Evolutionary conservation across 352 stramenopile species (phyloP), one percentile per base, ranked within the genome.

Genomic region (Albugo candida): DNA sequence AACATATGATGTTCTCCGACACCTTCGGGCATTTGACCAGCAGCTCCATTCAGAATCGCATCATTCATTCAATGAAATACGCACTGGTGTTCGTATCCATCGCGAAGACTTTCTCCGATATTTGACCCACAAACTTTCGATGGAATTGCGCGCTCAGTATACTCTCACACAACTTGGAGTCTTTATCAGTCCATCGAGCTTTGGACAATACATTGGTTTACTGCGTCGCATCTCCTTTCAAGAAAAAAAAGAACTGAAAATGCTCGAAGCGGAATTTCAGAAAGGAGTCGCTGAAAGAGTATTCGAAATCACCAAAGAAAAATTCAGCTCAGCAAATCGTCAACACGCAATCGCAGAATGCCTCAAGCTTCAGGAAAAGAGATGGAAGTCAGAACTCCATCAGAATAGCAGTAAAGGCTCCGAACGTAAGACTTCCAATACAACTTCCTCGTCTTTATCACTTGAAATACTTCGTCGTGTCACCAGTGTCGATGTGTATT

Each of bases 221-320:
- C 52, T 92, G 42, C 70, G 75, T 4, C 67, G 75, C 36, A 59
- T 92, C 2, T 57, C 65, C 12, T 81, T 81, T 47, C 62, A 83
- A 5, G 78, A 92, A 51, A 69, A 73, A 52, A 83, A 82, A 36
- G 72, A 92, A 52, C 67, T 92, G 36, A 81, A 84, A 49, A 61
- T 61, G 19, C 51, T 91, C 2, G 73, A 91, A 42, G 61, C 82
- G 14, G 74, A 91, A 36, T 87, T 91, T 57, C 69, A 85, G 49
- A 67, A 71, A 11, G 74, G 69, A 40, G 75, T 91, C 35, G 72
- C 74, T 0, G 68, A 82, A 47, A 73, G 72, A 27, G 71, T 87
- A 13, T 91, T 91, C 55, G 66, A 83, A 43, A 53, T 91, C 3
- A 82, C 77, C 4, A 84, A 91, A 52, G 67, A 84, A 24, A 86